Percentiles rank a stretch among this genome's conserved stretches.
These are phyloP conservation scores for Saccharomyces hybrid DNA, from an alignment of 1,139 yeast genomes.

Conservation along the genomic window DNA sequence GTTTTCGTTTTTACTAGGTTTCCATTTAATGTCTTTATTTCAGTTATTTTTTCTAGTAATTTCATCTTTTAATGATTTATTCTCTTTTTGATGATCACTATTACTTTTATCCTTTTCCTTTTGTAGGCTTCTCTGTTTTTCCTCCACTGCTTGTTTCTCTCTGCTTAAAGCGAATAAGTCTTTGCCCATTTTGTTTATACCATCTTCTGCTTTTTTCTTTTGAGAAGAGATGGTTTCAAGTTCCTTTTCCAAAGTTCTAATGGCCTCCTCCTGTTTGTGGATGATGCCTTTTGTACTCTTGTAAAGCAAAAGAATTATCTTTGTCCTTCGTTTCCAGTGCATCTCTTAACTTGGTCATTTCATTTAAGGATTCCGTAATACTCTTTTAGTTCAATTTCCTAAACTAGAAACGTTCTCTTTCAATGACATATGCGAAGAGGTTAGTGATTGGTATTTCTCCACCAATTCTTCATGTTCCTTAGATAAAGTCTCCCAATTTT, in stretches of 20 bases:
- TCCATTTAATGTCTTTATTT: constrained; percentile 11
- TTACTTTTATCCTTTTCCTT: constrained; percentile 34
- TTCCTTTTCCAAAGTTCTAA: constrained; percentile 14
- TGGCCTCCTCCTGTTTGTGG: constrained; percentile 8
- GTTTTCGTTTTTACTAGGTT: constrained; percentile 8
- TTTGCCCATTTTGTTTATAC: constrained; percentile 83
- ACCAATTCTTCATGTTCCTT: constrained; percentile 19
- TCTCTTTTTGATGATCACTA: constrained; percentile 30
- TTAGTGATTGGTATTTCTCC: constrained; percentile 8
- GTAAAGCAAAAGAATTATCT: constrained; percentile 6
- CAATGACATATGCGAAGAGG: constrained; percentile 7
- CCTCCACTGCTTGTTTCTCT: constrained; percentile 49
- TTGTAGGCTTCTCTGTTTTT: constrained; percentile 37
- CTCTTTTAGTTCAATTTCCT: constrained; percentile 9
- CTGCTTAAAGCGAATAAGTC: constrained; percentile 64
- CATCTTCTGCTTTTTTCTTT: constrained; percentile 71
- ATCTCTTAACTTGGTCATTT: constrained; percentile 11
- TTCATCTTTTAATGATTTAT: constrained; percentile 9
- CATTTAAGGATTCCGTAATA: constrained; percentile 7
- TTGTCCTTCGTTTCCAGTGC: constrained; percentile 6
- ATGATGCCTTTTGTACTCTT: constrained; percentile 7
- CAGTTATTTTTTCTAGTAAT: constrained; percentile 17
- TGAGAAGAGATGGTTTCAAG: constrained; percentile 27
- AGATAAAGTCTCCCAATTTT: constrained; percentile 11
- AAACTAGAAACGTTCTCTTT: constrained; percentile 6